Evolutionary conservation across 371 early-diverging fungal species (phyloP).

Genomic region (Mortierella sp.): DNA sequence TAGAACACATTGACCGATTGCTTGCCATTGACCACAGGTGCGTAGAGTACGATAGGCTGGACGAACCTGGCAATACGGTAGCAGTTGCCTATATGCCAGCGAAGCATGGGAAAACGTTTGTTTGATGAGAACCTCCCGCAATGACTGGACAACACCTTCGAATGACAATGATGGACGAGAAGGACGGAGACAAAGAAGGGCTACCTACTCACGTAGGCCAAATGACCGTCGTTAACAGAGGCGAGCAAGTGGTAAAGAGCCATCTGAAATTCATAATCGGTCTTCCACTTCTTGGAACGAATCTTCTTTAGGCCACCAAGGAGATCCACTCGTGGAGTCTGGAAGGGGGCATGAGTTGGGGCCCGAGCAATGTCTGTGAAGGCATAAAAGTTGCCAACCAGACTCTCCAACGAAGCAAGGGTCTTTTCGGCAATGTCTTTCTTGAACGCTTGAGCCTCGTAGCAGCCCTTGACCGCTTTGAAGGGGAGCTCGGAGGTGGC

Average conservation of each 20-base stretch:
- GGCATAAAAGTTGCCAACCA: slow-evolving; percentile 32
- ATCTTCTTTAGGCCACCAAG: slow-evolving; percentile 24
- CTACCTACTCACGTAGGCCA: slow-evolving; percentile 26
- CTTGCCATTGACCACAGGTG: slow-evolving; percentile 33
- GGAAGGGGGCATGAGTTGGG: slow-evolving; percentile 12
- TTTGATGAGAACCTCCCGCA: neutral
- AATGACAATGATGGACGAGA: neutral
- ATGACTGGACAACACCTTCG: too few species aligned
- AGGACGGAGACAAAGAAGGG: neutral
- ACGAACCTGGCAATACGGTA: slow-evolving; percentile 30
- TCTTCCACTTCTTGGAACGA: slow-evolving; percentile 31
- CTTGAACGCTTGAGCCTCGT: slow-evolving; percentile 9
- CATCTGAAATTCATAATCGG: slow-evolving; percentile 39
- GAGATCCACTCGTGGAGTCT: slow-evolving; percentile 23
- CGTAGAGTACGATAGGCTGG: slow-evolving; percentile 49
- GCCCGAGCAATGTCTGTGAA: slow-evolving; percentile 30
- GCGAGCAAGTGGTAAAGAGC: slow-evolving; percentile 21
- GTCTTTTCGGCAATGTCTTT: slow-evolving; percentile 19
- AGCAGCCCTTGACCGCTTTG: slow-evolving; percentile 9
- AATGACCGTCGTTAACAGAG: slow-evolving; percentile 43
- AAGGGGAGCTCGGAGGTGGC: neutral
- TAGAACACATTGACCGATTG: slow-evolving; percentile 26
- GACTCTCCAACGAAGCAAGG: slow-evolving; percentile 19
- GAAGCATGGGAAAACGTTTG: slow-evolving; percentile 2
- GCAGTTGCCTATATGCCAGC: slow-evolving; percentile 31